Percentiles rank a stretch among this genome's conserved stretches.
Conservation (phyloP, 176 grass and related monocot species). For the Coix lacrymajobi region DNA sequence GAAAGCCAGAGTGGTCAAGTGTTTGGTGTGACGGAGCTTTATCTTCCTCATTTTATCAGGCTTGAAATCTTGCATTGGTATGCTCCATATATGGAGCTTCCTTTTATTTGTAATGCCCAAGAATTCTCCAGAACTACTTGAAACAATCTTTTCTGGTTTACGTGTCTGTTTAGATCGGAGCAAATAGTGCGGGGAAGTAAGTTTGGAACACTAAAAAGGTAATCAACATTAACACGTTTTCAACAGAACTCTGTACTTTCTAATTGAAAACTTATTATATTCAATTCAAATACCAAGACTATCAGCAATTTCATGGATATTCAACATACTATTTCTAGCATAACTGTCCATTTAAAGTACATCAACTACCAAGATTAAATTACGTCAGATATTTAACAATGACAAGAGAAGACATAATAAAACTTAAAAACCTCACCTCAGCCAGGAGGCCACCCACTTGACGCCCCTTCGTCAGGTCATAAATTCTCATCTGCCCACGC, state of each 20-base stretch:
- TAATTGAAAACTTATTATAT: background rate
- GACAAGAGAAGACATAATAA: background rate
- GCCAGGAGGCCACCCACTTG: constrained; percentile 43
- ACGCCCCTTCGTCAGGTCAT: constrained; percentile 53
- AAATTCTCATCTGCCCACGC: constrained; percentile 47
- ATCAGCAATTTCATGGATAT: background rate
- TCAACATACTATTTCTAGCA: background rate
- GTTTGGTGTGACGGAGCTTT: constrained; percentile 74
- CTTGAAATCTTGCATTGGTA: constrained; percentile 58
- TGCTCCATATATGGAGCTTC: constrained; percentile 70
- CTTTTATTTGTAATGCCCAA: constrained; percentile 64
- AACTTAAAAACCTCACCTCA: constrained; percentile 42
- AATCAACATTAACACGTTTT: background rate
- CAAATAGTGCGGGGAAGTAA: background rate
- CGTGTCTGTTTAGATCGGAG: constrained; percentile 49
- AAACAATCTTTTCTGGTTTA: constrained; percentile 47
- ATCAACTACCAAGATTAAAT: background rate
- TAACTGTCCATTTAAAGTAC: background rate
- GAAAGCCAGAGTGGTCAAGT: constrained; percentile 61
- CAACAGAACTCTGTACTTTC: background rate
- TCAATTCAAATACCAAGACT: background rate
- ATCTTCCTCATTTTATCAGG: constrained; percentile 64
- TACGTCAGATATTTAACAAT: background rate
- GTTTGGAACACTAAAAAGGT: background rate
- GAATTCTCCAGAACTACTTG: constrained; percentile 64